Conservation (phyloP, 1,284 basidiomycete genomes). For the Moesziomyces sp. region DNA sequence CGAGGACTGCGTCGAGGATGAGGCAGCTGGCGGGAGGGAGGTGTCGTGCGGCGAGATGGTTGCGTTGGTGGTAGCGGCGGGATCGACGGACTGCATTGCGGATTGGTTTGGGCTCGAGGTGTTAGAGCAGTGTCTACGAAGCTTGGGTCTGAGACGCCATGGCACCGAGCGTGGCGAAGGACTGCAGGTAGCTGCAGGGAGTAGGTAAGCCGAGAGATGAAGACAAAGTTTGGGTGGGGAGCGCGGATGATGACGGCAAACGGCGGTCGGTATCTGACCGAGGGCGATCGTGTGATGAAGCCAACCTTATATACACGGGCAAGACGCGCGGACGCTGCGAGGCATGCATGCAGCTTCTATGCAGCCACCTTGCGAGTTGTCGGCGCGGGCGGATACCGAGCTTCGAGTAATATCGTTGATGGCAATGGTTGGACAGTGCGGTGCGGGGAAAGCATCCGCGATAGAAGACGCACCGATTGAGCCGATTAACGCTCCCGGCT, state of each 20-base stretch:
- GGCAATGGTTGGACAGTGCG: too few relatives aligned
- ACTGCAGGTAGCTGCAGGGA: not conserved
- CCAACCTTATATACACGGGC: constrained; percentile 24
- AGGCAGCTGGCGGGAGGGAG: not conserved
- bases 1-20: too few relatives aligned
- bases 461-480: too few relatives aligned
- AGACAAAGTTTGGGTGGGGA: not conserved
- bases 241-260: not conserved
- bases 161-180: not conserved
- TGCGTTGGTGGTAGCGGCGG: not conserved
- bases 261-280: constrained; percentile 5
- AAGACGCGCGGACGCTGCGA: constrained; percentile 17
- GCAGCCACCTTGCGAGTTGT: too few relatives aligned
- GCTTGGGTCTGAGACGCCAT: constrained; percentile 5
- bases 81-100: constrained; percentile 5
- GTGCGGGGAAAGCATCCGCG: too few relatives aligned
- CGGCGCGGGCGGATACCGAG: not conserved
- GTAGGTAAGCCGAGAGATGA: not conserved
- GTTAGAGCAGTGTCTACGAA: not conserved
- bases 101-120: not conserved
- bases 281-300: constrained; percentile 9
- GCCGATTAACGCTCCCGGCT: too few relatives aligned
- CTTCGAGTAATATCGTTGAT: too few relatives aligned
- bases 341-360: too few relatives aligned
- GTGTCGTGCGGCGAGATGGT: not conserved